Evolutionary conservation across 257 asterid species (phyloP), one percentile per base, ranked within the genome.

Genomic region (Solanum piurae): DNA sequence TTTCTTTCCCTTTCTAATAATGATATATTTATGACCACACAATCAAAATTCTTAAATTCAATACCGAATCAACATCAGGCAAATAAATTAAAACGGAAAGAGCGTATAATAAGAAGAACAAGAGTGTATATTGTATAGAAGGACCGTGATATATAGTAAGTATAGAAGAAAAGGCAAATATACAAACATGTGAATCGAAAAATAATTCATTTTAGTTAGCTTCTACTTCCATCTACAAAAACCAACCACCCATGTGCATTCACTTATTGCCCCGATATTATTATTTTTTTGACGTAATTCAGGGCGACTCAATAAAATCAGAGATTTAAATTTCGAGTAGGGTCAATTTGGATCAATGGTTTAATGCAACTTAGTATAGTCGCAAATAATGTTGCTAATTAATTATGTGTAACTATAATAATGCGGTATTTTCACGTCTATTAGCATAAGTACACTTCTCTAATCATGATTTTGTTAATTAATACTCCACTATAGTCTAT

Each of bases 181-280:
- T 29, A 42, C 62, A 71, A 58, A 90, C 91, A 88, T 89, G 91
- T 87, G 91, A 87, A 89, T 37, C 83, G 76, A 86, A 91, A 85
- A 86, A 88, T 87, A 5, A 68, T 58, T 83, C 69, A 13, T 60
- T 36, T 13, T 58, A 9, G 86, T 29, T 86, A 7, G 75, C 86
- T 84, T 25, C 74, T 86, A 60, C 18, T 36, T 33, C 72, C 88
- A 83, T 87, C 89, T 86, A 88, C 52, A 89, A 60, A 64, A 87
- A 7, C 3, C 86, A 77, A 75, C 88, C 88, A 40, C 37, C 83
- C 90, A 88, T 88, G 90, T 88, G 90, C 86, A 69, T 85, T 85
- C 88, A 85, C 82, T 85, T 88, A 88, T 88, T 88, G 83, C 90
- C 86, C 23, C 23, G 36, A 23, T 23, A 20, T 16, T n/a, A 2